A percentile compares a stretch with the other conserved stretches of the same genome.
phyloP scores from a whole-genome alignment of 345 rosid species.

The Rhizophora mangle region DNA sequence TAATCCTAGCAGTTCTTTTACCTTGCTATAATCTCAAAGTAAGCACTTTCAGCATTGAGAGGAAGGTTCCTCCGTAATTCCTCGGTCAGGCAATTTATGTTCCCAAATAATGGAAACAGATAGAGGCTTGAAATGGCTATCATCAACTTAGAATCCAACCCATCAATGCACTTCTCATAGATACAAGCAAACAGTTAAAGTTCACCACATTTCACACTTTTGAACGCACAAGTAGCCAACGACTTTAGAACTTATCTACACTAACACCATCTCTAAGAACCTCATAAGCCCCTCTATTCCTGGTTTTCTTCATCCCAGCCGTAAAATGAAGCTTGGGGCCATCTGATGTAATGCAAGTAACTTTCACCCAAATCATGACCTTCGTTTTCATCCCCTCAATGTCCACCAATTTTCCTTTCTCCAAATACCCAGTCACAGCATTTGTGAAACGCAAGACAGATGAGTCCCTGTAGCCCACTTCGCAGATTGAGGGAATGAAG shows the following conservation, averaged over 20 bases:
- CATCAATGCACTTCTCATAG: too few relatives aligned
- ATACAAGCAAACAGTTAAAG: not conserved
- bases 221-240: not conserved
- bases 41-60: too few relatives aligned
- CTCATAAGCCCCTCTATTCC: constrained; percentile 77
- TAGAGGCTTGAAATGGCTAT: too few relatives aligned
- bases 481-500: constrained; percentile 69
- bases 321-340: constrained; percentile 73
- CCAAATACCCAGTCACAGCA: constrained; percentile 61
- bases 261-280: constrained; percentile 64
- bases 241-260: constrained; percentile 67
- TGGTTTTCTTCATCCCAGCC: constrained; percentile 72
- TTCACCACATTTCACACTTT: constrained; percentile 5
- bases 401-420: constrained; percentile 80
- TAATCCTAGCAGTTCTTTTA: too few relatives aligned
- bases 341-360: constrained; percentile 60
- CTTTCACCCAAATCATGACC: constrained; percentile 85
- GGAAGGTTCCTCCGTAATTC: too few relatives aligned
- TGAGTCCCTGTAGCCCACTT: constrained; percentile 87
- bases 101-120: too few relatives aligned
- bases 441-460: constrained; percentile 73
- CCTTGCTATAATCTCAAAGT: too few relatives aligned
- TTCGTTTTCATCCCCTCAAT: constrained; percentile 92
- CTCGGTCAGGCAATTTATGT: too few relatives aligned
- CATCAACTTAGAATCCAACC: too few relatives aligned